Conservation (phyloP, 768 basidiomycete species). For the Pisolithus tinctorius region DNA sequence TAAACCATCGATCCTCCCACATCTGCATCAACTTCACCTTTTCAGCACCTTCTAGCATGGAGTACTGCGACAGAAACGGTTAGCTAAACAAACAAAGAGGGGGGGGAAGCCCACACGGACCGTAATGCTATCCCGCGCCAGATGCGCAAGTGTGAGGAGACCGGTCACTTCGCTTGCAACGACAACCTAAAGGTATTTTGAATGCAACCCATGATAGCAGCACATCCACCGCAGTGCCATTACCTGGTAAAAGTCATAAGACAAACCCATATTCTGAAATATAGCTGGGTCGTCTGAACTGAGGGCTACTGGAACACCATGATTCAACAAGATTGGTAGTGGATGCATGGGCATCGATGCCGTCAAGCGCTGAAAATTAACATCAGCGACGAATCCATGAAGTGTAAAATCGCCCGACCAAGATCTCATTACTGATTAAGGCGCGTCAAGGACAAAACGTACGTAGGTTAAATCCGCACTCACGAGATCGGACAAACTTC, state of each 20-base stretch:
- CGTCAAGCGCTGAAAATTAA: constrained; percentile 49
- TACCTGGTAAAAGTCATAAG: constrained; percentile 76
- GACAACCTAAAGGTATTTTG: constrained; percentile 40
- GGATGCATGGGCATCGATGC: constrained; percentile 80
- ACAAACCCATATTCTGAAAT: constrained; percentile 73
- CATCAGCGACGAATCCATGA: background rate
- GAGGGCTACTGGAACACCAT: constrained; percentile 65
- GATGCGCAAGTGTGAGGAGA: constrained; percentile 50
- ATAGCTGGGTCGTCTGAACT: constrained; percentile 72
- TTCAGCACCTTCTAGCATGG: constrained; percentile 40
- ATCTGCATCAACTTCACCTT: constrained; percentile 35
- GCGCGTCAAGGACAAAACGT: background rate
- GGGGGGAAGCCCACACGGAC: constrained; percentile 5
- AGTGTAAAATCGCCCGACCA: constrained; percentile 35
- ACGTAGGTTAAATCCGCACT: constrained; percentile 20
- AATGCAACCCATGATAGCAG: background rate
- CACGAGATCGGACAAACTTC: constrained; percentile 83
- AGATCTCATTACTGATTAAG: constrained; percentile 56
- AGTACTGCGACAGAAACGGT: constrained; percentile 34
- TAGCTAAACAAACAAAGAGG: background rate
- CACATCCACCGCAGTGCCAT: background rate
- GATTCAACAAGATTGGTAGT: constrained; percentile 61
- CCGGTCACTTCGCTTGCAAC: constrained; percentile 63
- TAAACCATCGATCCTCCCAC: constrained; percentile 46
- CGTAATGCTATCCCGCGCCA: constrained; percentile 68